A percentile compares a stretch with the other conserved stretches of the same genome.
These are phyloP conservation scores for Aspergillus indologenus DNA, from an alignment of 495 filamentous ascomycete genomes.

Conservation along the genomic window DNA sequence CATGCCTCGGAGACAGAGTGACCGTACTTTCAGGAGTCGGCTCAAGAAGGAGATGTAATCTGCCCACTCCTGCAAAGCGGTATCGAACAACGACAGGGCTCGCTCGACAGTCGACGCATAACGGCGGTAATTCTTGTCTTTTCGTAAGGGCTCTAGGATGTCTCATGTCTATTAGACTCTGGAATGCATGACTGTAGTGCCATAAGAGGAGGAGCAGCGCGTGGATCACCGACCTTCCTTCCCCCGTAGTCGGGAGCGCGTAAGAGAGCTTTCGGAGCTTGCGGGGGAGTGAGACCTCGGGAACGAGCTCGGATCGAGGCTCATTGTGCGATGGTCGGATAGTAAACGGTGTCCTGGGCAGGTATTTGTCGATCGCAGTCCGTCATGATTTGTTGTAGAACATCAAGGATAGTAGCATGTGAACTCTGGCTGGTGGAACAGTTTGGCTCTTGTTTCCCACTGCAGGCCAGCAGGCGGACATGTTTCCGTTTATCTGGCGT, in stretches of 20 bases:
- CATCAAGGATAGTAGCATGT: slow-evolving; percentile 14
- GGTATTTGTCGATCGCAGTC: slow-evolving; percentile 22
- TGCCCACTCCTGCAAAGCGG: slow-evolving; percentile 93
- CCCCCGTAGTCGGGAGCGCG: slow-evolving; percentile 53
- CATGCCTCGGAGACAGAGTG: not conserved
- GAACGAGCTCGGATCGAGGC: slow-evolving; percentile 64
- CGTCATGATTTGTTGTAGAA: slow-evolving; percentile 41
- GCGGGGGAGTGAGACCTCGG: slow-evolving; percentile 69
- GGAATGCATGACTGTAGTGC: not conserved
- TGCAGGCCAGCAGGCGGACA: slow-evolving; percentile 11
- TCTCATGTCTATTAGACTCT: not conserved
- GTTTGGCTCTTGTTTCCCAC: no score
- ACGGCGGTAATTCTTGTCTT: slow-evolving; percentile 87
- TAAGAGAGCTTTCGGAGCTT: slow-evolving; percentile 72
- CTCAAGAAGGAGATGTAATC: slow-evolving; percentile 98
- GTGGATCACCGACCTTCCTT: slow-evolving; percentile 45
- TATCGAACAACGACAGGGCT: slow-evolving; percentile 88
- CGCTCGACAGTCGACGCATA: slow-evolving; percentile 88
- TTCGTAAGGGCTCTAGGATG: slow-evolving; percentile 59
- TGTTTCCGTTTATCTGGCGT: slow-evolving; percentile 12
- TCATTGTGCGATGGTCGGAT: slow-evolving; percentile 53
- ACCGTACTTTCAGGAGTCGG: slow-evolving; percentile 77
- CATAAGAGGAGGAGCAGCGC: not conserved
- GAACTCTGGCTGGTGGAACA: slow-evolving; percentile 11
- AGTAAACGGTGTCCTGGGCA: slow-evolving; percentile 21